Percentiles rank a stretch among this genome's conserved stretches.
phyloP scores from a whole-genome alignment of 1,139 yeast species.

The Nakaseomyces delphensis region DNA sequence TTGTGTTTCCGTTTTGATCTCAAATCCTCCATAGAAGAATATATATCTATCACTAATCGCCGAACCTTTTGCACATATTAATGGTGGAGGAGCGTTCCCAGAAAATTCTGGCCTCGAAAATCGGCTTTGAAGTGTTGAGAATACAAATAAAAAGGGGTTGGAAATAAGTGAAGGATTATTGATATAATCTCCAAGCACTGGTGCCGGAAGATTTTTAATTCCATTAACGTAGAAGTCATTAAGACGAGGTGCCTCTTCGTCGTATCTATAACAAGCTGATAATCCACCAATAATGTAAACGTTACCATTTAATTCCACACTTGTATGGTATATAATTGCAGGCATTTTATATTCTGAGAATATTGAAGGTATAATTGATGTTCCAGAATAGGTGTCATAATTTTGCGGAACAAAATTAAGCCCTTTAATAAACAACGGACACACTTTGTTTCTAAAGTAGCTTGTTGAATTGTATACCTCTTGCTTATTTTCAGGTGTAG shows the following conservation, averaged over 20 bases:
- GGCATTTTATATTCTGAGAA: constrained; percentile 35
- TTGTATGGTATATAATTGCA: constrained; percentile 35
- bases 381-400: constrained; percentile 20
- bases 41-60: constrained; percentile 35
- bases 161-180: constrained; percentile 35
- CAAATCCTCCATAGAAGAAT: constrained; percentile 41
- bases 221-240: constrained; percentile 33
- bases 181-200: constrained; percentile 34
- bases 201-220: constrained; percentile 38
- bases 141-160: constrained; percentile 31
- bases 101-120: constrained; percentile 24
- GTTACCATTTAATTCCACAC: constrained; percentile 32
- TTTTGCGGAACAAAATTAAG: constrained; percentile 17
- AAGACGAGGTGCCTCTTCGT: constrained; percentile 32
- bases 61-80: constrained; percentile 34
- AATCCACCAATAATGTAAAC: constrained; percentile 39
- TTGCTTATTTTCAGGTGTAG: background rate
- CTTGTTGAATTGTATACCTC: background rate
- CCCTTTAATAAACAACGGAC: constrained; percentile 24
- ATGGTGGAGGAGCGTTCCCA: constrained; percentile 37
- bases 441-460: constrained; percentile 16
- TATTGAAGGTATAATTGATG: constrained; percentile 30
- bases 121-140: constrained; percentile 34
- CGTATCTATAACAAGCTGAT: constrained; percentile 29
- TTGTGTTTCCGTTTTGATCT: constrained; percentile 31